Evolutionary conservation across 2,329 filamentous ascomycete species (phyloP).

Genomic region (Ascochyta koolunga): DNA sequence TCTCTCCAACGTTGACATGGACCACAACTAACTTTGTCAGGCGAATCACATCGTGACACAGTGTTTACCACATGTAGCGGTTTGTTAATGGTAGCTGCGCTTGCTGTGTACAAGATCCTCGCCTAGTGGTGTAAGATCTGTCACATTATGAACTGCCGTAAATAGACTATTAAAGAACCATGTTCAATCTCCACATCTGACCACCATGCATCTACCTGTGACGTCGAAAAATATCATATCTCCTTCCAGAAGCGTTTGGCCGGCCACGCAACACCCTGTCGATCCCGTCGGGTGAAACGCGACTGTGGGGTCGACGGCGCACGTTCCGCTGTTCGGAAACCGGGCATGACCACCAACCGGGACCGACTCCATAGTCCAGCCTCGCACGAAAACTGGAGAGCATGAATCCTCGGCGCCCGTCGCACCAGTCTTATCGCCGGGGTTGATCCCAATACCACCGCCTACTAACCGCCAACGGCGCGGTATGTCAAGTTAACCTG

Average conservation of each 20-base stretch:
- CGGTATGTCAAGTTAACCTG: constrained; percentile 6
- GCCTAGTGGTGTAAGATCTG: constrained; percentile 14
- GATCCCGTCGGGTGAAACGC: constrained; percentile 15
- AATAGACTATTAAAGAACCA: constrained; percentile 3
- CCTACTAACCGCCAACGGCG: background rate
- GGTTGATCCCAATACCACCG: constrained; percentile 10
- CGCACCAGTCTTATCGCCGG: constrained; percentile 10
- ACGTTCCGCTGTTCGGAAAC: constrained; percentile 20
- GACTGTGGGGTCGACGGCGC: constrained; percentile 8
- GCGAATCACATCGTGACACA: constrained; percentile 38
- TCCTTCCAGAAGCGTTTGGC: constrained; percentile 10
- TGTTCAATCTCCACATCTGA: constrained; percentile 3
- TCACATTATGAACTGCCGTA: constrained; percentile 12
- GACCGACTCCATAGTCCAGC: background rate
- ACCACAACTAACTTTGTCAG: constrained; percentile 22
- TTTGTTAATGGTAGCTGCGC: constrained; percentile 34
- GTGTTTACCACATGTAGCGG: constrained; percentile 41
- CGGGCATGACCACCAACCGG: constrained; percentile 7
- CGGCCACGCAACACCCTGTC: constrained; percentile 10
- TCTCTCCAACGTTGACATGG: background rate
- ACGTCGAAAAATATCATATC: constrained; percentile 1
- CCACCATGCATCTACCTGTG: constrained; percentile 2
- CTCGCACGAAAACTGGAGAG: constrained; percentile 6
- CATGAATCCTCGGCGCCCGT: constrained; percentile 10
- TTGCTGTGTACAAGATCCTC: constrained; percentile 35